phyloP scores from a whole-genome alignment of 345 rosid species.

The Populus simonii region DNA sequence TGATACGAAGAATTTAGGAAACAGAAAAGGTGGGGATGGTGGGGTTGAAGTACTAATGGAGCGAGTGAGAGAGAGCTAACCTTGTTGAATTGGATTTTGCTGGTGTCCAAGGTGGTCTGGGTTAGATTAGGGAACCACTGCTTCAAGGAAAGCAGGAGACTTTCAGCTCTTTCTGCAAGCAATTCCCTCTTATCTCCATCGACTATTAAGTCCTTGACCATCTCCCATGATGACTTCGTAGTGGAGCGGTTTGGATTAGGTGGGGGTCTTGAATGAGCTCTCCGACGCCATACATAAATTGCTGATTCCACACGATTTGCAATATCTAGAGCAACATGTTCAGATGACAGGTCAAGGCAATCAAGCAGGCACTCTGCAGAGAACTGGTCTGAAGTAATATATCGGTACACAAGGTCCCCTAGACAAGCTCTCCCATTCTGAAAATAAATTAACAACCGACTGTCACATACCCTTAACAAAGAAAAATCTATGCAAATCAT shows the following conservation, averaged over 20 bases:
- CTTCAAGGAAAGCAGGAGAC: slow-evolving; percentile 76
- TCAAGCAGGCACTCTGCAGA: slow-evolving; percentile 86
- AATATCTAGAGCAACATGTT: slow-evolving; percentile 86
- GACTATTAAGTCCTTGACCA: slow-evolving; percentile 84
- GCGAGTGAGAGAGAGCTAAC: slow-evolving; percentile 15
- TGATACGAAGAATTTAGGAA: background rate
- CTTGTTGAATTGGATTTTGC: slow-evolving; percentile 96
- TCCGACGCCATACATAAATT: slow-evolving; percentile 68
- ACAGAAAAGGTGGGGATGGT: background rate
- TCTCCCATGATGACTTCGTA: slow-evolving; percentile 81
- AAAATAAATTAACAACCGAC: slow-evolving; percentile 19
- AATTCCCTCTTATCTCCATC: slow-evolving; percentile 82
- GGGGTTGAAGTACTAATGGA: background rate
- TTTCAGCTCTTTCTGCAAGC: slow-evolving; percentile 88
- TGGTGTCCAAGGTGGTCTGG: slow-evolving; percentile 86
- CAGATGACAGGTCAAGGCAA: slow-evolving; percentile 90
- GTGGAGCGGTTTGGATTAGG: slow-evolving; percentile 46
- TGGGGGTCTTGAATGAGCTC: slow-evolving; percentile 52
- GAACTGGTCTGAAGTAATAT: slow-evolving; percentile 79
- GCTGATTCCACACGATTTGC: slow-evolving; percentile 90
- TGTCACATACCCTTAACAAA: background rate
- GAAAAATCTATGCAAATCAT: background rate
- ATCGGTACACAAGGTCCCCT: slow-evolving; percentile 80
- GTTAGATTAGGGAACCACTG: slow-evolving; percentile 89
- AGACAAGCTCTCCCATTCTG: slow-evolving; percentile 85